phyloP scores from a whole-genome alignment of 345 rosid species.

The Viola odorata region DNA sequence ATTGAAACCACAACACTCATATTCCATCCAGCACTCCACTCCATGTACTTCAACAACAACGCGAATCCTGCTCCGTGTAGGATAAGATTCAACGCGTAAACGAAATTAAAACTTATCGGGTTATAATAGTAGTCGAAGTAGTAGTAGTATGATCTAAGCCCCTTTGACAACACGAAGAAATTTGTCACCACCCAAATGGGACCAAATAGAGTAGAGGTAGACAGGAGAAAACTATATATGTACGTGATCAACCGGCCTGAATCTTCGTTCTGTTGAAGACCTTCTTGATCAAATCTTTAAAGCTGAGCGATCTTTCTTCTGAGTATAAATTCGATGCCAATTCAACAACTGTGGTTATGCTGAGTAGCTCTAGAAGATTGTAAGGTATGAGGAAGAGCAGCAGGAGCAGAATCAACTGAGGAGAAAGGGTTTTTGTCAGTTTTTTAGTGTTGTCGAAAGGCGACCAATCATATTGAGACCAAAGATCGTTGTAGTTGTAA shows the following conservation, averaged over 20 bases:
- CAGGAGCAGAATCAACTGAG: not conserved
- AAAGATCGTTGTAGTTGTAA: too few relatives aligned
- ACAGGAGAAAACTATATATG: not conserved
- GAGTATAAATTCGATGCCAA: not conserved
- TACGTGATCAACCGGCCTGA: not conserved
- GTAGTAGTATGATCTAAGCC: not conserved
- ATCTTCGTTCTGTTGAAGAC: not conserved
- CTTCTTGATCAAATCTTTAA: not conserved
- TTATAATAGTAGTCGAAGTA: not conserved
- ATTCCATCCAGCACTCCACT: not conserved
- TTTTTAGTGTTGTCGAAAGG: not conserved
- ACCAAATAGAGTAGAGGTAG: not conserved
- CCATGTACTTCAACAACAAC: not conserved
- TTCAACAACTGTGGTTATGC: not conserved
- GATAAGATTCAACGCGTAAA: not conserved
- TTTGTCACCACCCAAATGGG: not conserved
- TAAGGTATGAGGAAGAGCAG: not conserved
- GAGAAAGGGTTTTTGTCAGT: not conserved
- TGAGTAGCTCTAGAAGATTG: not conserved
- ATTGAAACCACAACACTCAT: not conserved
- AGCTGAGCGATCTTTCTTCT: not conserved
- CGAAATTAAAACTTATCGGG: not conserved
- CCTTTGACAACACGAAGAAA: not conserved
- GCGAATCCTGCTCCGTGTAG: not conserved
- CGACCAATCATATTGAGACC: not conserved